Evolutionary conservation across 352 stramenopile genomes (phyloP), one percentile per base, ranked within the genome.

Genomic region (Phytophthora vignae): DNA sequence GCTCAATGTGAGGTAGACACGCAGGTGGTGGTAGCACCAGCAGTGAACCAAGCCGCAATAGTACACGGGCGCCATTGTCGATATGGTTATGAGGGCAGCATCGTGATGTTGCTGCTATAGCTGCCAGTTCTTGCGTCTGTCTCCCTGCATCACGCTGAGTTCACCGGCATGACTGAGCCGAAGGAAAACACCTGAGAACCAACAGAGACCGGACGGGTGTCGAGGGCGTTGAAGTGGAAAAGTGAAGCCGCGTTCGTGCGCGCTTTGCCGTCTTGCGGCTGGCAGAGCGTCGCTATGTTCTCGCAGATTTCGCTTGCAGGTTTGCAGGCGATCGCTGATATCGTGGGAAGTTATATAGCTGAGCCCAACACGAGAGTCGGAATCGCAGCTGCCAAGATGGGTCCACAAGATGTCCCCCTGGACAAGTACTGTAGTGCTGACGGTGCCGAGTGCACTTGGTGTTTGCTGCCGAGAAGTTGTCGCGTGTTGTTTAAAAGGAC

Each of bases 1-100:
- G 22, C 60, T 38, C 50, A 67, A 42, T 33, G 31, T 29, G 59
- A n/a, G 36, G 29, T 53, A 70, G 44, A 70, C 63, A 70, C 31
- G 55, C 42, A 25, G 27, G 58, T 22, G 29, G 4, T 10, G 9
- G 29, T 5, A 36, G 38, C 38, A 44, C 38, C 38, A n/a, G 38
- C 38, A 44, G 14, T 17, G n/a, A 33, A 33, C 29, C 29, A 33
- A 9, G 29, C 29, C 29, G 29, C 6, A 33, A 33, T 33, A 33
- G 29, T 33, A 33, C 29, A 33, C 29, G 29, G 29, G 29, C 29
- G 4, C 25, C 25, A 33, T 9, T 33, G 29, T 33, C 29, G 29
- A 33, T 33, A 33, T 33, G 29, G 29, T 8, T 33, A 33, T 33
- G 29, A 33, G 29, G 29, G 29, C 29, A 33, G 7, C 29, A 33